phyloP scores from a whole-genome alignment of 208 protist genomes.

The Leishmania martiniquensis region DNA sequence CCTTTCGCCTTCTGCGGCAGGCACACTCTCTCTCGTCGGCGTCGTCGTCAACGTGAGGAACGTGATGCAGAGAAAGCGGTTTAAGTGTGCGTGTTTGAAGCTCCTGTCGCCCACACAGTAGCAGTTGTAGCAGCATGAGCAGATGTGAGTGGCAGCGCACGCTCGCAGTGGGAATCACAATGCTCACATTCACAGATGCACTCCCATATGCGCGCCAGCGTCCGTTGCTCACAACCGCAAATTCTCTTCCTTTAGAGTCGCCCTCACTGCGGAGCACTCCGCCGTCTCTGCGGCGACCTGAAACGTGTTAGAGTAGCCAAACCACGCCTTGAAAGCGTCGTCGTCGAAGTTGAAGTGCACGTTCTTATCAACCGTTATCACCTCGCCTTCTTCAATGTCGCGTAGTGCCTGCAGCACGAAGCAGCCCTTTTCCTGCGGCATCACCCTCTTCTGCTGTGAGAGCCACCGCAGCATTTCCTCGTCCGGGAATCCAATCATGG shows the following conservation, averaged over 20 bases:
- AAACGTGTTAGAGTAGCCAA: conserved; percentile 77
- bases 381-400: conserved; percentile 78
- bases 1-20: neutral
- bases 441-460: conserved; percentile 65
- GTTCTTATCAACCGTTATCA: conserved; percentile 88
- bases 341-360: conserved; percentile 90
- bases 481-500: conserved; percentile 84
- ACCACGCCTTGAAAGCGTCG: conserved; percentile 86
- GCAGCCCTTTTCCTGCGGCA: conserved; percentile 63
- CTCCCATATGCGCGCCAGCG: neutral
- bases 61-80: neutral
- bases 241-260: conserved; percentile 7
- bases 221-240: neutral
- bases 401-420: conserved; percentile 90
- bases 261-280: neutral
- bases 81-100: neutral
- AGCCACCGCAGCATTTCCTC: conserved; percentile 88
- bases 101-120: neutral
- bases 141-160: neutral
- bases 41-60: neutral
- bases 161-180: neutral
- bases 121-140: neutral
- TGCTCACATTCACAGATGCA: neutral
- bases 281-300: conserved; percentile 42
- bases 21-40: neutral